Evolutionary conservation across 2,329 filamentous ascomycete genomes (phyloP).

Genomic region (Moelleriella libera): DNA sequence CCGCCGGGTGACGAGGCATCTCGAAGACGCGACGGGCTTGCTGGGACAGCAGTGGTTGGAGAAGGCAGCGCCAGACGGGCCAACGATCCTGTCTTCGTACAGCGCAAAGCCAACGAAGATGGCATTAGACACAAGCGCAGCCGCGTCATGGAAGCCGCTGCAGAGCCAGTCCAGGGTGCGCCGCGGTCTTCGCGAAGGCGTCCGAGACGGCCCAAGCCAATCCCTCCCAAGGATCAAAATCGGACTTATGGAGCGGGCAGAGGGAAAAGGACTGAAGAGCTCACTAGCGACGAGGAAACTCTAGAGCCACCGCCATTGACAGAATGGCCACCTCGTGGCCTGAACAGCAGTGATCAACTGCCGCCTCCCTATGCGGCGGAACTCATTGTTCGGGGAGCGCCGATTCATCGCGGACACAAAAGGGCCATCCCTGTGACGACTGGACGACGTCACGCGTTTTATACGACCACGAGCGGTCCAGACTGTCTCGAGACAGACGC

Average conservation of each 20-base stretch:
- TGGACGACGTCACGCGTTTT: constrained; percentile 41
- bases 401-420: constrained; percentile 40
- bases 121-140: constrained; percentile 1
- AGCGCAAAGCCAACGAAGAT: background rate
- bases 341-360: constrained; percentile 34
- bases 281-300: background rate
- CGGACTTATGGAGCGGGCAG: constrained; percentile 6
- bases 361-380: constrained; percentile 39
- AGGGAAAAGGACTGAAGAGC: constrained; percentile 1
- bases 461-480: constrained; percentile 33
- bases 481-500: constrained; percentile 28
- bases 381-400: constrained; percentile 43
- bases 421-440: constrained; percentile 38
- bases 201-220: constrained; percentile 23
- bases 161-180: background rate
- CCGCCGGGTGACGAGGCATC: background rate
- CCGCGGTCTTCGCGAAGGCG: constrained; percentile 22
- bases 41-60: background rate
- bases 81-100: background rate
- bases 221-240: background rate
- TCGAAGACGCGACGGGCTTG: background rate
- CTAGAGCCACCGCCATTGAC: constrained; percentile 2
- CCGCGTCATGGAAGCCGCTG: background rate
- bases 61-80: background rate
- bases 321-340: constrained; percentile 42